These are phyloP conservation scores for Rhodotorula sp. DNA, from an alignment of 1,284 basidiomycete species.

Conservation along the genomic window DNA sequence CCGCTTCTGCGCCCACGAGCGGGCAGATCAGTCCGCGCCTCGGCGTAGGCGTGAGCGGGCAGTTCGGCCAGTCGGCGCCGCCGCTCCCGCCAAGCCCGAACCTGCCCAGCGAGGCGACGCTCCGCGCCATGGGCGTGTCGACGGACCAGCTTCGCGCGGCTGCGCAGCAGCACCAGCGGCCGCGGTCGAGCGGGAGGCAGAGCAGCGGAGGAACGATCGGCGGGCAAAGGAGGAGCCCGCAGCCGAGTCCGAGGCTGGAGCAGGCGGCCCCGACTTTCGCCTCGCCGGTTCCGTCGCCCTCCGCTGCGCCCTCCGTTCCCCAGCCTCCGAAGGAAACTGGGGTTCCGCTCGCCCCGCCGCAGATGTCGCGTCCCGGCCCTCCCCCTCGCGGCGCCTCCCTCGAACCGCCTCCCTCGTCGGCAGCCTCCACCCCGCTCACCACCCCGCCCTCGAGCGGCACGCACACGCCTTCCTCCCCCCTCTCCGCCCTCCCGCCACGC, in stretches of 20 bases:
- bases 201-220: neutral
- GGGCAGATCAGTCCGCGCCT: neutral
- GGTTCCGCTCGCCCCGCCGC: neutral
- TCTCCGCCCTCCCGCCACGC: neutral
- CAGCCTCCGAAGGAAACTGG: neutral
- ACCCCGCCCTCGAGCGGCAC: neutral
- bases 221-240: constrained; percentile 1
- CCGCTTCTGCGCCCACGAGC: too few relatives aligned
- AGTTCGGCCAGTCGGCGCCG: neutral
- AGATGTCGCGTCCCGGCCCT: neutral
- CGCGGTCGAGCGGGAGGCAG: neutral
- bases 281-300: neutral
- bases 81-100: constrained; percentile 16
- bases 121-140: constrained; percentile 19
- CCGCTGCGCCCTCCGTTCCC: neutral
- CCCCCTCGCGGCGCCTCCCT: neutral
- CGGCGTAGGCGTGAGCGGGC: neutral
- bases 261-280: neutral
- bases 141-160: constrained; percentile 9
- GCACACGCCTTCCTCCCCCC: neutral
- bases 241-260: constrained; percentile 7
- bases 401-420: neutral
- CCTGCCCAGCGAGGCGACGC: constrained; percentile 17
- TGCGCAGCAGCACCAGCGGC: constrained; percentile 6
- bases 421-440: neutral